Conservation (phyloP, 1,284 basidiomycete species). For the Fomitopsis palustris region DNA sequence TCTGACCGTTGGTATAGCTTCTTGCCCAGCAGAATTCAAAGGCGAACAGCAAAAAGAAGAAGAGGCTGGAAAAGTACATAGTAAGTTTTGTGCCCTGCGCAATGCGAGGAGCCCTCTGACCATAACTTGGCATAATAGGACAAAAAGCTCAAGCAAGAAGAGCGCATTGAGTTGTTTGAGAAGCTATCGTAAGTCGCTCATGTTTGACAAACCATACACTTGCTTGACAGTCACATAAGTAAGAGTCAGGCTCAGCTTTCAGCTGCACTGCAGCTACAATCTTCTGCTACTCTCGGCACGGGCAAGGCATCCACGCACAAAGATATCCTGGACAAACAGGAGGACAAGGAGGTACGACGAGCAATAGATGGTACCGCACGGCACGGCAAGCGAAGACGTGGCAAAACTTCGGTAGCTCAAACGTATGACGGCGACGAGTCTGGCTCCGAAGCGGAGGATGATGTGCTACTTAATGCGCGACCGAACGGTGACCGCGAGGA, state of each 20-base stretch:
- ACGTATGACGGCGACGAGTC: constrained; percentile 32
- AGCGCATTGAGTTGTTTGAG: constrained; percentile 66
- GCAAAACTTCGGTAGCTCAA: constrained; percentile 25
- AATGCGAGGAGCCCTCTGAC: background rate
- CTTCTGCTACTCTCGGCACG: constrained; percentile 78
- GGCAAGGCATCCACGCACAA: constrained; percentile 58
- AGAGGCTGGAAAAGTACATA: constrained; percentile 81
- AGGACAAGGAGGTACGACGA: constrained; percentile 58
- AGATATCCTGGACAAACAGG: constrained; percentile 52
- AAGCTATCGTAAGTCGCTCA: constrained; percentile 59
- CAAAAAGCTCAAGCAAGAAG: constrained; percentile 85
- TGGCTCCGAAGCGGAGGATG: constrained; percentile 9
- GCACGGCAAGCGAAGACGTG: constrained; percentile 40
- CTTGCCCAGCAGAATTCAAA: constrained; percentile 63
- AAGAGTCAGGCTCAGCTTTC: constrained; percentile 70
- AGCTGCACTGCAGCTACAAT: constrained; percentile 55
- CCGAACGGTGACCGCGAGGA: constrained; percentile 1
- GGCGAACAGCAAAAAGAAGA: constrained; percentile 77
- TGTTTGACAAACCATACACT: constrained; percentile 6
- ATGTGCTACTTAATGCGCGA: constrained; percentile 7
- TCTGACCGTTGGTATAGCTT: constrained; percentile 26
- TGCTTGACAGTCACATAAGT: constrained; percentile 39
- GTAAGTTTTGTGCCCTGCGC: constrained; percentile 36
- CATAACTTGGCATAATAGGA: constrained; percentile 42
- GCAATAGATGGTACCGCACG: constrained; percentile 39